Conservation (phyloP, 768 basidiomycete genomes). For the Boletus reticulatus region DNA sequence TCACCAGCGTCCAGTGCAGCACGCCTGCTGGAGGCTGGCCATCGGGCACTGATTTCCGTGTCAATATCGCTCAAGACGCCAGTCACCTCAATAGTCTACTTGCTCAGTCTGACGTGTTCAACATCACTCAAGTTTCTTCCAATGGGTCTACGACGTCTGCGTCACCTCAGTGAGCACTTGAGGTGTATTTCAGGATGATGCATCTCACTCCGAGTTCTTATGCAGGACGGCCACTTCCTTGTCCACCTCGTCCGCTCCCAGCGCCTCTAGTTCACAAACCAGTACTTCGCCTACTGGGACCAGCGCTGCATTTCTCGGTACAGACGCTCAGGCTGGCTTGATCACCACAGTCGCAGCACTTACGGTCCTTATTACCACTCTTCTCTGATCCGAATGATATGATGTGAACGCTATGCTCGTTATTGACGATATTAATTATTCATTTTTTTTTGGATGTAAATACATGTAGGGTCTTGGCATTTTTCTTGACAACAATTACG, state of each 20-base stretch:
- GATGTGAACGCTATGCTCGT: background rate
- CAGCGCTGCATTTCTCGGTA: slow-evolving; percentile 31
- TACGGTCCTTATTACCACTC: slow-evolving; percentile 30
- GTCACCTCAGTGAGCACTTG: slow-evolving; percentile 16
- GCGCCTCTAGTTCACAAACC: slow-evolving; percentile 25
- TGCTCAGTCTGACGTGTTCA: slow-evolving; percentile 71
- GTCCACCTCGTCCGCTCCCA: slow-evolving; percentile 14
- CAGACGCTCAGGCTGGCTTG: slow-evolving; percentile 31
- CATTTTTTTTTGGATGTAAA: background rate
- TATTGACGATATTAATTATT: background rate
- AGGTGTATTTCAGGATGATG: background rate
- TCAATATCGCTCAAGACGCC: slow-evolving; percentile 64
- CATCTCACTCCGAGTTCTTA: background rate
- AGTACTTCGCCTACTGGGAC: slow-evolving; percentile 26
- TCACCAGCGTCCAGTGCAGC: slow-evolving; percentile 39
- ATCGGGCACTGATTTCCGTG: slow-evolving; percentile 55
- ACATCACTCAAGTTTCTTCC: slow-evolving; percentile 35
- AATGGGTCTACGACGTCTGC: slow-evolving; percentile 11
- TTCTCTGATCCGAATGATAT: slow-evolving; percentile 15
- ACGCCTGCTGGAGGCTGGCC: slow-evolving; percentile 69
- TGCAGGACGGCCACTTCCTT: slow-evolving; percentile 12
- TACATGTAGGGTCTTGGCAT: no score
- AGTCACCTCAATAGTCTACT: slow-evolving; percentile 50
- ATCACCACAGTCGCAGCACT: slow-evolving; percentile 36
- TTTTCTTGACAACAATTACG: no score